phyloP scores from a whole-genome alignment of 441 rosid species.

The Metrosideros polymorpha region DNA sequence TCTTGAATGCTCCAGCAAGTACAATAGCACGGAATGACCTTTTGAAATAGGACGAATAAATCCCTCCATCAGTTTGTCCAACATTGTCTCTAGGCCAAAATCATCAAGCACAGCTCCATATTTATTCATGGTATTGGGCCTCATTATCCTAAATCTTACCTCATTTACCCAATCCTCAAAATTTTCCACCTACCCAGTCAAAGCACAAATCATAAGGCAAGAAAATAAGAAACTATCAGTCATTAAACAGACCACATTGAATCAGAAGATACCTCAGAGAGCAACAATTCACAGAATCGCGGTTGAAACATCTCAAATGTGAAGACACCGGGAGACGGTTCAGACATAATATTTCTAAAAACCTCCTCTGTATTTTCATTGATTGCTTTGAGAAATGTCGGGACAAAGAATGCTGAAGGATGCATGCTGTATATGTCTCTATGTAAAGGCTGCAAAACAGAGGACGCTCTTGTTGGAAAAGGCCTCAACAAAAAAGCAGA shows the following conservation, averaged over 20 bases:
- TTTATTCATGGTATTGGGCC: slow-evolving; percentile 89
- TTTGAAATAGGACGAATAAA: slow-evolving; percentile 63
- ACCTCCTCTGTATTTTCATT: slow-evolving; percentile 46
- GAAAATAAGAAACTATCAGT: slow-evolving; percentile 7
- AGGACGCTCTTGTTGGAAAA: not conserved
- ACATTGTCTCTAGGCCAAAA: slow-evolving; percentile 82
- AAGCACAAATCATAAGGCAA: slow-evolving; percentile 25
- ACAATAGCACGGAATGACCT: slow-evolving; percentile 18
- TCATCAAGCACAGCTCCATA: slow-evolving; percentile 89
- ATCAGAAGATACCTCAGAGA: slow-evolving; percentile 44
- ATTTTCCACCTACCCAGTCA: slow-evolving; percentile 52
- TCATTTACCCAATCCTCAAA: slow-evolving; percentile 79
- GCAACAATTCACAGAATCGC: slow-evolving; percentile 58
- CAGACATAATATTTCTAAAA: slow-evolving; percentile 35
- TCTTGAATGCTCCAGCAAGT: not conserved
- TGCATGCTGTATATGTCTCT: slow-evolving; percentile 47
- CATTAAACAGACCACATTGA: not conserved
- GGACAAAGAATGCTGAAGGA: slow-evolving; percentile 41
- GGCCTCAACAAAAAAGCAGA: not conserved
- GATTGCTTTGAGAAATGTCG: slow-evolving; percentile 52
- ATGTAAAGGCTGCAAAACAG: slow-evolving; percentile 45
- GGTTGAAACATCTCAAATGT: slow-evolving; percentile 74
- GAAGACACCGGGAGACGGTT: slow-evolving; percentile 41
- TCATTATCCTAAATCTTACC: slow-evolving; percentile 60
- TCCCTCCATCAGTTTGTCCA: slow-evolving; percentile 55